Evolutionary conservation across 192 early-diverging fungal genomes (phyloP).

Genomic region (Umbelopsis sp.): DNA sequence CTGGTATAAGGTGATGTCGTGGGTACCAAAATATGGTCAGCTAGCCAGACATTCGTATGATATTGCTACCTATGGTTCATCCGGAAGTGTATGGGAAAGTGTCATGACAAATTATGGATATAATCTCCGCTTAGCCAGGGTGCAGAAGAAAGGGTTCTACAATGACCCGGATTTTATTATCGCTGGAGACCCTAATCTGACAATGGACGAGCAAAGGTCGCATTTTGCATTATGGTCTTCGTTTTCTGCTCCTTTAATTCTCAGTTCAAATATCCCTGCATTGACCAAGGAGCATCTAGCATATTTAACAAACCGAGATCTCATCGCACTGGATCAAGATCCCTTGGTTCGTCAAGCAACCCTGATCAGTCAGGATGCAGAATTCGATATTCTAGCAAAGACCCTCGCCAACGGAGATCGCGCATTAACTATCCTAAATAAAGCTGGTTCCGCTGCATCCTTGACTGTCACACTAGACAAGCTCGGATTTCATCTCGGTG

Average conservation of each 20-base stretch:
- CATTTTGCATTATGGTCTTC: constrained; percentile 60
- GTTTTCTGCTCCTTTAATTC: constrained; percentile 56
- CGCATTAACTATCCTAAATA: constrained; percentile 36
- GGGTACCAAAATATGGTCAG: constrained; percentile 45
- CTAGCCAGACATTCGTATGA: constrained; percentile 44
- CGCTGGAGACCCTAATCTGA: constrained; percentile 34
- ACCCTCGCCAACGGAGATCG: constrained; percentile 22
- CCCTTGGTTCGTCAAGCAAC: constrained; percentile 35
- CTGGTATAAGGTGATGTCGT: constrained; percentile 42
- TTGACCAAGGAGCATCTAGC: constrained; percentile 23
- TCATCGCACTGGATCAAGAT: constrained; percentile 64
- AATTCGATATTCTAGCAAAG: constrained; percentile 6
- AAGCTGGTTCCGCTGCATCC: neutral
- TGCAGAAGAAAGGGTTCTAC: constrained; percentile 39
- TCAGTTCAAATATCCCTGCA: constrained; percentile 51
- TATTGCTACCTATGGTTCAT: constrained; percentile 30
- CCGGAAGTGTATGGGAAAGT: constrained; percentile 33
- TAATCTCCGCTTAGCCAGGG: constrained; percentile 39
- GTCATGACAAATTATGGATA: constrained; percentile 45
- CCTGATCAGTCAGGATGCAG: constrained; percentile 5
- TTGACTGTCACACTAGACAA: constrained; percentile 27
- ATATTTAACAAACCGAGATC: constrained; percentile 46
- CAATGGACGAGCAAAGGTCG: constrained; percentile 39
- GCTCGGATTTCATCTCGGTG: constrained; percentile 31
- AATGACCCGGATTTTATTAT: constrained; percentile 46